phyloP scores from a whole-genome alignment of 768 basidiomycete species.

The Xanthoconium stramineum region DNA sequence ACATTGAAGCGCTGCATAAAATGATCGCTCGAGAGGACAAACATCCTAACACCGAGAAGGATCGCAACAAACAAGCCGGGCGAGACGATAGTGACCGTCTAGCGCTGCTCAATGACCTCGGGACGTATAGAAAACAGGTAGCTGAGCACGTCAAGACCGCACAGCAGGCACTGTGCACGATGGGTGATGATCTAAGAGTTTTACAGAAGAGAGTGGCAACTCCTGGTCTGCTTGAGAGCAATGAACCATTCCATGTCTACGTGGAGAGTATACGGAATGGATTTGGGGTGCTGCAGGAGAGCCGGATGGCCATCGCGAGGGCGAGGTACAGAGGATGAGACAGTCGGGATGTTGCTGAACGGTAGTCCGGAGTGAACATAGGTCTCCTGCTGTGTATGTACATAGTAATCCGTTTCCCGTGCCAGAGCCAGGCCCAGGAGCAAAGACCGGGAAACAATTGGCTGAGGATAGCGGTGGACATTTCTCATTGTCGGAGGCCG shows the following conservation, averaged over 20 bases:
- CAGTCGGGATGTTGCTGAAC: conserved; percentile 23
- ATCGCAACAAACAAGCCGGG: too few relatives aligned
- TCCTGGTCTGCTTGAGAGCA: conserved; percentile 58
- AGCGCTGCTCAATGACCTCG: conserved; percentile 51
- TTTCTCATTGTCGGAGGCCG: too few relatives aligned
- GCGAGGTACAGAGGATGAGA: conserved; percentile 41
- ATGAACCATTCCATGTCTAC: conserved; percentile 68
- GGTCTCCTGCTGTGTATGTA: too few relatives aligned
- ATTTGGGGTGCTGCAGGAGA: conserved; percentile 52
- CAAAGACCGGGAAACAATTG: too few relatives aligned
- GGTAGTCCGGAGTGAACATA: conserved; percentile 5
- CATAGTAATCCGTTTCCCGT: too few relatives aligned
- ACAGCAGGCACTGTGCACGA: conserved; percentile 53
- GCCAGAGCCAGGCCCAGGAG: too few relatives aligned
- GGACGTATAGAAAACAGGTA: conserved; percentile 58
- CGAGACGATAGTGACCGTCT: too few relatives aligned
- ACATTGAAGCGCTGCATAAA: conserved; percentile 54
- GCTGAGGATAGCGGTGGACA: too few relatives aligned
- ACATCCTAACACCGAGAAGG: conserved; percentile 40
- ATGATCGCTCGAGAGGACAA: conserved; percentile 57
- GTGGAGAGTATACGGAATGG: conserved; percentile 68
- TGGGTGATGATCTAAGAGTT: conserved; percentile 76
- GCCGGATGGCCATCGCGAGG: conserved; percentile 49
- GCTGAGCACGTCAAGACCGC: conserved; percentile 63
- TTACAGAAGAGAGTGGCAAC: conserved; percentile 68